Evolutionary conservation across 306 rosid species (phyloP).

Genomic region (Coriaria nepalensis): DNA sequence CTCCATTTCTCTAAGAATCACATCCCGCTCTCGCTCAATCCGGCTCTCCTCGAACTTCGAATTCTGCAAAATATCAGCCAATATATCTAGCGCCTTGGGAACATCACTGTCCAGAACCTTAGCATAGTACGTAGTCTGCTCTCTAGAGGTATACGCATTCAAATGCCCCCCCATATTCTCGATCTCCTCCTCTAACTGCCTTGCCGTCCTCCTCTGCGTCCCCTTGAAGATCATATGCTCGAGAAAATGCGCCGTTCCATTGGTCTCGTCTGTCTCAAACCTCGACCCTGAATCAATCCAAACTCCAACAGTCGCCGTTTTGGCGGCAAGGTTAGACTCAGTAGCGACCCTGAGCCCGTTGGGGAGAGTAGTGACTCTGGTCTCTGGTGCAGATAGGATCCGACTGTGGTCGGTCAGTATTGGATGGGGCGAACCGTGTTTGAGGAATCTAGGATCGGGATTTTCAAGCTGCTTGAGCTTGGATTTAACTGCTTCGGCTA

Average conservation of each 20-base stretch:
- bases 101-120: constrained; percentile 56
- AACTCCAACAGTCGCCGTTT: constrained; percentile 79
- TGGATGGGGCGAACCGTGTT: constrained; percentile 77
- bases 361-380: constrained; percentile 65
- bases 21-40: constrained; percentile 67
- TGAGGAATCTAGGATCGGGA: constrained; percentile 83
- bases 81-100: constrained; percentile 53
- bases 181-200: constrained; percentile 68
- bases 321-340: constrained; percentile 47
- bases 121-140: constrained; percentile 81
- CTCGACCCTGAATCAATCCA: constrained; percentile 97
- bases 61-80: constrained; percentile 84
- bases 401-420: constrained; percentile 41
- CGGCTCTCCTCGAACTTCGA: constrained; percentile 59
- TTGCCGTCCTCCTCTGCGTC: constrained; percentile 59
- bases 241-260: constrained; percentile 79
- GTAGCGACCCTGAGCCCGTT: constrained; percentile 90
- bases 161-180: constrained; percentile 98
- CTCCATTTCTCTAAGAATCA: constrained; percentile 87
- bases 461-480: constrained; percentile 60
- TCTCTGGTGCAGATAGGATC: constrained; percentile 77
- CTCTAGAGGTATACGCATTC: constrained; percentile 87
- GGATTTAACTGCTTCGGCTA: constrained; percentile 57
- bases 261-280: constrained; percentile 82
- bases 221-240: constrained; percentile 99